Evolutionary conservation across 129 eudicot species (phyloP), one percentile per base, ranked within the genome.

Genomic region (Deinandra increscens): DNA sequence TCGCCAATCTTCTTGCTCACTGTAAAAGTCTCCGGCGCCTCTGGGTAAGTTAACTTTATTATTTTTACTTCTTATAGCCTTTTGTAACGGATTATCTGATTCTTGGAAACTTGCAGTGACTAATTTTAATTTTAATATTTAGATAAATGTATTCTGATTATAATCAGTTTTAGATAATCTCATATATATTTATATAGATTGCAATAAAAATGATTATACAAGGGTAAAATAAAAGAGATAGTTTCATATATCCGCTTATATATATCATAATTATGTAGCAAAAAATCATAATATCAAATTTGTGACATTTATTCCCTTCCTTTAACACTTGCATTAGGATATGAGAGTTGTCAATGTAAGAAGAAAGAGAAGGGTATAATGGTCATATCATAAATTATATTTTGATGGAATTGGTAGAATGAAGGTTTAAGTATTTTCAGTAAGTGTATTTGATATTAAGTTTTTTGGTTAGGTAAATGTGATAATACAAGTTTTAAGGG

Each of bases 21-120:
- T 88, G 94, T 59, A 90, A 84, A 59, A 76, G 82, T 73, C 80
- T 91, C 54, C 92, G 85, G 14, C 91, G 96, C 23, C 88, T 91
- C 9, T 91, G 97, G 97, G 97, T 91, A 88, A 64, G 86, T 39
- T n/a, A 23, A 19, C 34, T 74, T 33, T 20, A 20, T 37, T 70
- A 12, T 15, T 5, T 4, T 29, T 33, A 59, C 19, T 46, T 13
- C n/a, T 46, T 46, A 2, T 43, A 14, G 20, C 54, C 7, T 48
- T 13, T 48, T 48, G 20, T 20, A n/a, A 15, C 54, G 3, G 54
- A 48, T 48, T 48, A 14, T 48, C 31, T 26, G 31, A 26, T 26
- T 26, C 1, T 26, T 26, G 31, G 1, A 26, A 26, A 26, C 31
- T 26, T 26, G 31, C 31, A 26, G 3, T 3, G 31, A 26, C 31